These are phyloP conservation scores for Beauveria sp. DNA, from an alignment of 2,329 filamentous ascomycete genomes.

Conservation along the genomic window DNA sequence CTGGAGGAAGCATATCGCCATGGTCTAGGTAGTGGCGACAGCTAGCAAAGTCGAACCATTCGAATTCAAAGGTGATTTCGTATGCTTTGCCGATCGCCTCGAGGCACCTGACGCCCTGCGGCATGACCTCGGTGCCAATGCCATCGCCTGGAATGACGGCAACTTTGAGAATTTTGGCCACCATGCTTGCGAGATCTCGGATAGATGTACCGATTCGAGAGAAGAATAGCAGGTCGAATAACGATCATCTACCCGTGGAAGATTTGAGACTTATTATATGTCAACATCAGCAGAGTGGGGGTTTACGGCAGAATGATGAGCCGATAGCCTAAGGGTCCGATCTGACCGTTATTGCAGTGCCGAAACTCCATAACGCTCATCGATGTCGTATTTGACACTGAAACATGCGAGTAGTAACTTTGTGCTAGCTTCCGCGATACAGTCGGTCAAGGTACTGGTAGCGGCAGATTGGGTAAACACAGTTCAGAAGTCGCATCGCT, in stretches of 20 bases:
- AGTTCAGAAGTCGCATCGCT: too few relatives aligned
- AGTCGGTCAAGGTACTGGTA: too few relatives aligned
- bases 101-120: constrained; percentile 53
- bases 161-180: constrained; percentile 29
- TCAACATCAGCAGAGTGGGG: not conserved
- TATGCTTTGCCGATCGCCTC: constrained; percentile 41
- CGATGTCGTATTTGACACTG: too few relatives aligned
- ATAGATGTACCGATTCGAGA: not conserved
- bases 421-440: not conserved
- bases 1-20: constrained; percentile 33
- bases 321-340: constrained; percentile 35
- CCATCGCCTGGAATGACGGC: constrained; percentile 63
- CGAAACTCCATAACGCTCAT: not conserved
- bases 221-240: not conserved
- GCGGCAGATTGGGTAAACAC: too few relatives aligned
- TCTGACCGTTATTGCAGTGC: too few relatives aligned
- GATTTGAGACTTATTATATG: not conserved
- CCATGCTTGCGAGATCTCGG: constrained; percentile 27
- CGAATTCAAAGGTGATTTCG: constrained; percentile 48
- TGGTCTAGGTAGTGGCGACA: constrained; percentile 46
- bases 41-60: constrained; percentile 58
- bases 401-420: not conserved
- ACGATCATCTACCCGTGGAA: too few relatives aligned
- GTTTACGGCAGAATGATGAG: not conserved
- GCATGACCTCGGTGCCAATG: constrained; percentile 61